These are phyloP conservation scores for Maudiozyma pseudohumilis DNA, from an alignment of 805 yeast species.

Conservation along the genomic window DNA sequence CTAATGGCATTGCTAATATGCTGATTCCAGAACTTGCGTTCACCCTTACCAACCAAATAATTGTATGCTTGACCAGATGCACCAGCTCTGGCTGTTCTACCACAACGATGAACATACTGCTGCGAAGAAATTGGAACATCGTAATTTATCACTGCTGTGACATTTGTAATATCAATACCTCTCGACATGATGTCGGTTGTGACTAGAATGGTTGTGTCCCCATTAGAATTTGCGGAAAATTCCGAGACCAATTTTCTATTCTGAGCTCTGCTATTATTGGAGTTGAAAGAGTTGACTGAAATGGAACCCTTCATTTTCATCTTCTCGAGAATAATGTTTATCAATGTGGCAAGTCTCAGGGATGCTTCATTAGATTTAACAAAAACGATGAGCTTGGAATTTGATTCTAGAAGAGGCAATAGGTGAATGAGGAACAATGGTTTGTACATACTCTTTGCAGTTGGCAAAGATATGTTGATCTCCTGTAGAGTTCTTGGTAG, in stretches of 20 bases:
- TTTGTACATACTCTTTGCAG: conserved; percentile 42
- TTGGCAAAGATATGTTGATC: conserved; percentile 28
- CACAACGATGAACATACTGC: conserved; percentile 92
- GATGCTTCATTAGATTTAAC: conserved; percentile 63
- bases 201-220: conserved; percentile 38
- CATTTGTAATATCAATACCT: conserved; percentile 73
- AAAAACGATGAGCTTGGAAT: conserved; percentile 20
- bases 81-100: conserved; percentile 95
- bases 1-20: conserved; percentile 43
- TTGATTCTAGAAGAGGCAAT: conserved; percentile 28
- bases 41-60: conserved; percentile 69
- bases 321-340: conserved; percentile 13
- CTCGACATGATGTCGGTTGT: conserved; percentile 94
- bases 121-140: conserved; percentile 82
- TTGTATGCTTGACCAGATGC: conserved; percentile 66
- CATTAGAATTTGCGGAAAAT: conserved; percentile 40
- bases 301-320: conserved; percentile 3
- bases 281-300: conserved; percentile 43
- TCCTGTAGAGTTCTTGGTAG: conserved; percentile 48
- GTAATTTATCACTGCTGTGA: conserved; percentile 75
- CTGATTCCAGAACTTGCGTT: conserved; percentile 51
- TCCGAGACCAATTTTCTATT: conserved; percentile 49
- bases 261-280: conserved; percentile 41
- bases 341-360: conserved; percentile 59
- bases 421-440: conserved; percentile 64